Evolutionary conservation across 768 basidiomycete species (phyloP).

Genomic region (Termitomyces sp.): DNA sequence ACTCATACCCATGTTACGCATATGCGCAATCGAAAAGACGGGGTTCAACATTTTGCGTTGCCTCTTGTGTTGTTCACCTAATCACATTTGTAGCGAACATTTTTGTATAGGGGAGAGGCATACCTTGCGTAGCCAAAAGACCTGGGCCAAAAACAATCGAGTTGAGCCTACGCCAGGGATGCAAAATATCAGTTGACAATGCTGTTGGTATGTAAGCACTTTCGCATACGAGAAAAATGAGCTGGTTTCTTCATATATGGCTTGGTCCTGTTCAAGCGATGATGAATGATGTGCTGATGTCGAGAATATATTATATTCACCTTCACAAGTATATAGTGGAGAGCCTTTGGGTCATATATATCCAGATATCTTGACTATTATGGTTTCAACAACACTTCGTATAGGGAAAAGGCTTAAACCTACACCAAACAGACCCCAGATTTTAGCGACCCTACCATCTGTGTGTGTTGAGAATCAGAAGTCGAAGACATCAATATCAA

Average conservation of each 20-base stretch:
- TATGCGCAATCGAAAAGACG: conserved; percentile 11
- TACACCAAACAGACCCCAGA: conserved; percentile 1
- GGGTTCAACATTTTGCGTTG: conserved; percentile 14
- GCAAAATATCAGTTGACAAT: neutral
- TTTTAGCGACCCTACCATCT: neutral
- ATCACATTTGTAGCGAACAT: neutral
- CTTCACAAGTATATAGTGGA: conserved; percentile 9
- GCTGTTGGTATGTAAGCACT: neutral
- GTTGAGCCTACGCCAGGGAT: neutral
- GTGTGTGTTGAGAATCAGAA: neutral
- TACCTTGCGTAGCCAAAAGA: conserved; percentile 2
- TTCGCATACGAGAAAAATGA: neutral
- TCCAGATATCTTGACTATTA: neutral
- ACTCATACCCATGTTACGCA: conserved; percentile 9
- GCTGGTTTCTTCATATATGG: conserved; percentile 6
- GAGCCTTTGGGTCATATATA: conserved; percentile 4
- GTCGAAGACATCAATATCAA: neutral
- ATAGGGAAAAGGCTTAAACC: neutral
- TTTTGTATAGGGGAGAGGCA: neutral
- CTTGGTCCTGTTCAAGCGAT: conserved; percentile 4
- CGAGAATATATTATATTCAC: neutral
- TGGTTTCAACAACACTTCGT: neutral
- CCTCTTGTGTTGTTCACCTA: conserved; percentile 11
- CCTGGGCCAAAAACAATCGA: conserved; percentile 4
- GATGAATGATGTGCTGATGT: neutral